A percentile compares a stretch with the other conserved stretches of the same genome.
Evolutionary conservation across 78 protist genomes (phyloP).

Genomic region (Dictyostelium brefeldianum): DNA sequence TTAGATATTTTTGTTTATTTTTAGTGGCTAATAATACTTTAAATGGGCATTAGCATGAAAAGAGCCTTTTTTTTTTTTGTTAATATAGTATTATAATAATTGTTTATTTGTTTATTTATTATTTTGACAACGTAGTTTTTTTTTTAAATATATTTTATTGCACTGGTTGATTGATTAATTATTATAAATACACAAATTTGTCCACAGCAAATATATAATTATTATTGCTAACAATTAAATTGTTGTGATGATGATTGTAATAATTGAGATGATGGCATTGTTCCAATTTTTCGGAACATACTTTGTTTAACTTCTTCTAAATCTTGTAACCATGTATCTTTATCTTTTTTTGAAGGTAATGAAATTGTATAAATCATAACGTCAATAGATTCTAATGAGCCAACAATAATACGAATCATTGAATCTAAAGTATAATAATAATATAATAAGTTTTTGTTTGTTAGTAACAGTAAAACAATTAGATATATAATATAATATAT

Average conservation of each 20-base stretch:
- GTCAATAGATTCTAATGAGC: conserved; percentile 43
- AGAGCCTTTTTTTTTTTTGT: too few species aligned
- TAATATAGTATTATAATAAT: too few species aligned
- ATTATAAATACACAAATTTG: too few species aligned
- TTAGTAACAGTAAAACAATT: too few species aligned
- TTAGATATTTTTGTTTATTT: too few species aligned
- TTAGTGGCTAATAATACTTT: too few species aligned
- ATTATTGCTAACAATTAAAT: neutral
- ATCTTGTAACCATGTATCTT: conserved; percentile 38
- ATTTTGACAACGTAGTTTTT: neutral
- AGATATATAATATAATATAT: too few species aligned
- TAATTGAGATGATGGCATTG: conserved; percentile 2
- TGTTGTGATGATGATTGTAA: neutral
- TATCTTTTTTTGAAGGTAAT: conserved; percentile 47
- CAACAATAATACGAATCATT: conserved; percentile 61
- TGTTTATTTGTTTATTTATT: too few species aligned
- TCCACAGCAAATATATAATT: too few species aligned
- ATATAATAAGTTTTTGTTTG: too few species aligned
- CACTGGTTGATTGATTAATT: neutral
- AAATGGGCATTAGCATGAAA: too few species aligned
- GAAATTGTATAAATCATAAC: conserved; percentile 66
- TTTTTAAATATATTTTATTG: neutral
- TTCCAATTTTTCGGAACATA: neutral
- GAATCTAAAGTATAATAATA: conserved; percentile 14
- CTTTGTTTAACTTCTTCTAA: neutral